phyloP scores from a whole-genome alignment of 345 rosid species.

The Eutrema yunnanense region DNA sequence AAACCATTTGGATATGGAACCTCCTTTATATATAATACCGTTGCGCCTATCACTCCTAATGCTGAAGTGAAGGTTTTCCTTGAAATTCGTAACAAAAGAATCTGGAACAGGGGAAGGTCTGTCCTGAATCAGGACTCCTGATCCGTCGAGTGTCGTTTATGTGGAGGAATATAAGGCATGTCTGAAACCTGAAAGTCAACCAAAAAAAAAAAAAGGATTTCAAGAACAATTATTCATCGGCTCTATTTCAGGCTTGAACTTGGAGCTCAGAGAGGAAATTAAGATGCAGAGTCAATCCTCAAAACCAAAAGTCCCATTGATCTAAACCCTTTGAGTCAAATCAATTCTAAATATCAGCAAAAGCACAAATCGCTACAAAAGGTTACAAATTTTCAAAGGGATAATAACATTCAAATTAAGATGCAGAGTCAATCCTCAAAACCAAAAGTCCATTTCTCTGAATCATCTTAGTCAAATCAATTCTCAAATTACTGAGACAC shows the following conservation, averaged over 20 bases:
- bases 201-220: background rate
- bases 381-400: background rate
- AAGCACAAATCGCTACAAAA: background rate
- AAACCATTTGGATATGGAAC: slow-evolving; percentile 40
- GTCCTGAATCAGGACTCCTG: no score
- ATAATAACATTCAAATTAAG: background rate
- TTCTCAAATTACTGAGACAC: background rate
- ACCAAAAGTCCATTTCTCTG: background rate
- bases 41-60: slow-evolving; percentile 1
- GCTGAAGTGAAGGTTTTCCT: slow-evolving; percentile 23
- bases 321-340: background rate
- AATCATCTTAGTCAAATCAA: background rate
- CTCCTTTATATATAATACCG: slow-evolving; percentile 31
- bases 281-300: background rate
- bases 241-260: background rate
- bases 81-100: slow-evolving; percentile 26
- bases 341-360: background rate
- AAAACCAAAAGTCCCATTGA: background rate
- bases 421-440: background rate
- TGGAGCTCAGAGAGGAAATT: background rate
- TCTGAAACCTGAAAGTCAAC: background rate
- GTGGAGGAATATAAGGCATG: slow-evolving; percentile 67
- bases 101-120: slow-evolving; percentile 37
- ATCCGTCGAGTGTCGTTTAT: slow-evolving; percentile 42
- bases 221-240: background rate